Conservation (phyloP, 2,329 filamentous ascomycete species). For the Ceratocystis alfenasii region DNA sequence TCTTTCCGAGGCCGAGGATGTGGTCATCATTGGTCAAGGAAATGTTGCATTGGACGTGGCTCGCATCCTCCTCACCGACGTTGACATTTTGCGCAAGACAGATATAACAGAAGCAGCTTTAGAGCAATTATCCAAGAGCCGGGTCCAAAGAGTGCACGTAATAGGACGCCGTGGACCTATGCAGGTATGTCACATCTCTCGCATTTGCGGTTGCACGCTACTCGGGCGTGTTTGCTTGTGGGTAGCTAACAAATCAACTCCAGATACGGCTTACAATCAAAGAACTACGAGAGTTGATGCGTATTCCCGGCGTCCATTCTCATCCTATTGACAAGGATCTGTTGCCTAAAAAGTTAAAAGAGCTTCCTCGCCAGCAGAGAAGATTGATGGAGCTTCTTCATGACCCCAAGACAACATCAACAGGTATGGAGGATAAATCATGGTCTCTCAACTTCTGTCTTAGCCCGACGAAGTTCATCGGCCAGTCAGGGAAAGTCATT, state of each 20-base stretch:
- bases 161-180: conserved; percentile 80
- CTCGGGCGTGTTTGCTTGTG: neutral
- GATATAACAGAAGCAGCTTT: conserved; percentile 84
- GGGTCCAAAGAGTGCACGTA: conserved; percentile 68
- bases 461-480: conserved; percentile 59
- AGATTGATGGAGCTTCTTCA: conserved; percentile 72
- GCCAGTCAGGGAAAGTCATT: conserved; percentile 42
- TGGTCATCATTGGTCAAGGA: conserved; percentile 82
- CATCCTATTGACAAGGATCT: conserved; percentile 53
- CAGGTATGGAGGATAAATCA: conserved; percentile 44
- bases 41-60: conserved; percentile 95
- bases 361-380: conserved; percentile 61
- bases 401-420: conserved; percentile 41
- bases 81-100: conserved; percentile 63
- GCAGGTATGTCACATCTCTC: conserved; percentile 43
- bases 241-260: conserved; percentile 17
- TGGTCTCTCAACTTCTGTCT: conserved; percentile 83
- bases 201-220: no score
- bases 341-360: conserved; percentile 53
- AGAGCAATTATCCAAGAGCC: conserved; percentile 58
- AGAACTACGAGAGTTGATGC: conserved; percentile 78
- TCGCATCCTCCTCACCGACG: conserved; percentile 66
- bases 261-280: conserved; percentile 92
- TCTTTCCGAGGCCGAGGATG: conserved; percentile 57
- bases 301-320: conserved; percentile 60